Percentiles rank a stretch among this genome's conserved stretches.
Conservation (phyloP, 176 grass and related monocot genomes). For the Triticum turgidum region DNA sequence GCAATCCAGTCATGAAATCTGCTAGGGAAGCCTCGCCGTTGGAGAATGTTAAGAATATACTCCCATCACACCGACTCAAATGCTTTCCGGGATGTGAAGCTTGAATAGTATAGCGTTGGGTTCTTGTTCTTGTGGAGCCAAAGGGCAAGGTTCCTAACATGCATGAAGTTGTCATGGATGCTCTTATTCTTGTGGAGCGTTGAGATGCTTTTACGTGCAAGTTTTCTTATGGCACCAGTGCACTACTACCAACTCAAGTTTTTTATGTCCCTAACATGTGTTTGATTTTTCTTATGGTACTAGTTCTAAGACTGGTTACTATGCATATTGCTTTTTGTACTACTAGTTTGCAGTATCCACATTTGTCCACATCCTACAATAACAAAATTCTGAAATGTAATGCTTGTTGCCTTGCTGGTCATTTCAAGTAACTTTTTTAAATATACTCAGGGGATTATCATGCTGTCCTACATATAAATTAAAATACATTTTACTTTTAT, state of each 20-base stretch:
- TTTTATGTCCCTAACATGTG: not conserved
- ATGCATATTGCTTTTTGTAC: not conserved
- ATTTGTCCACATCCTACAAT: not conserved
- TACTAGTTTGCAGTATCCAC: not conserved
- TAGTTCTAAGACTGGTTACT: not conserved
- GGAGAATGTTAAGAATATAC: no score
- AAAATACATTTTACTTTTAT: not conserved
- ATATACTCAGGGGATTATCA: conserved; percentile 1
- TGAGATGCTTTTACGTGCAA: not conserved
- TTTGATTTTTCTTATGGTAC: not conserved
- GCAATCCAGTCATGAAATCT: no score
- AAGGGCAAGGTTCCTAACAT: no score
- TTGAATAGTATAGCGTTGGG: no score
- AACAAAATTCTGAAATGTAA: not conserved
- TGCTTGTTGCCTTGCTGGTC: not conserved
- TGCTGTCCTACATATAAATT: not conserved
- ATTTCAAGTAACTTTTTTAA: not conserved
- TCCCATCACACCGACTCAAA: no score
- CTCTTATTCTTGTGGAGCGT: no score
- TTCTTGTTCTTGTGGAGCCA: no score
- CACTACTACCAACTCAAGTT: not conserved
- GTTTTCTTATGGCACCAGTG: not conserved
- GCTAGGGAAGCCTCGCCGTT: no score
- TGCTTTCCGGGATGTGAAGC: no score
- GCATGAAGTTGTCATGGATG: no score